Base-by-base conservation (phyloP, 805 yeast species). In the Yarrowia bubula region DNA sequence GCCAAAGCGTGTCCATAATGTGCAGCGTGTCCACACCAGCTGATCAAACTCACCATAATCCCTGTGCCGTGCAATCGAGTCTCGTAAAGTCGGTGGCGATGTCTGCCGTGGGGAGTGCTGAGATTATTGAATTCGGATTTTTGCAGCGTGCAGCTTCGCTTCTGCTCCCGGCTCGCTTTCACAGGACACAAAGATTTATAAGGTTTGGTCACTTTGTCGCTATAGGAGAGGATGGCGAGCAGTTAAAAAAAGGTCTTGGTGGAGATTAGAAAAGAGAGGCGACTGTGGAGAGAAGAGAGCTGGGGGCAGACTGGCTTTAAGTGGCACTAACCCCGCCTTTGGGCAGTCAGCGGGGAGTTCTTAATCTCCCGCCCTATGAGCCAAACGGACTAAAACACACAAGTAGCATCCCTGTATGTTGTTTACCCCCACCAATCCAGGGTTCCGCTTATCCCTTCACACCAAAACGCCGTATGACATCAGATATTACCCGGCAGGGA, bases 61-160 rank as follows among this genome's bases (percentile, higher is more conserved):
- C 60, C 46, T 39, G 61, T n/a, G 61, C 61, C 39, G 47, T 41
- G 61, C 61, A 38, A 55, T 39, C 41, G 28, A 37, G 47, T 55
- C 39, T 55, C 61, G 61, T 55, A 31, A n/a, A 10, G 61, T 55
- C 42, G 61, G 61, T 55, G 61, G 61, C 61, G 61, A 32, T 39
- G 11, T 55, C 46, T 55, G 47, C 61, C 61, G 46, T 41, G 47
- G 35, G 37, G 43, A 37, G 44, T 55, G 61, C 33, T 41, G 61
- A 55, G 61, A 15, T 55, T 55, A 31, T 55, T 55, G 61, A 55
- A 55, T 55, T 55, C 61, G 47, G 61, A 55, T 11, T 28, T 41
- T 55, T 55, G 61, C 61, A 55, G 61, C 47, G 47, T 55, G 61
- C 61, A 55, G 58, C 47, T 55, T 55, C 61, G 61, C 61, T 55